These are phyloP conservation scores for Talinum fruticosum DNA, from an alignment of 148 eudicot genomes.

Conservation along the genomic window DNA sequence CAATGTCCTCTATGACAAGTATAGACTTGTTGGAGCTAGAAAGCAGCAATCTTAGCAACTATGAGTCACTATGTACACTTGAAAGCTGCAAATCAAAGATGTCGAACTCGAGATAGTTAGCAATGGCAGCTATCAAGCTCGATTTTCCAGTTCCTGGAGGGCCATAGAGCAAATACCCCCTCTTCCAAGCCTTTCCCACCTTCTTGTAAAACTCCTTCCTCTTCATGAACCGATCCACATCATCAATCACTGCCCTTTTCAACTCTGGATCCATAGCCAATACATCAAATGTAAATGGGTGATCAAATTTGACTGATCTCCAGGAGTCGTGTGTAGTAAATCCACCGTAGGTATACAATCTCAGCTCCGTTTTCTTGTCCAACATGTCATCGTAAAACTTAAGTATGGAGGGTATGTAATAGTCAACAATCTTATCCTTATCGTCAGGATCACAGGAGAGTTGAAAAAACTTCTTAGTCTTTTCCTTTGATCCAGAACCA, in stretches of 20 bases:
- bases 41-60: constrained; percentile 27
- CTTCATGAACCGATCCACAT: constrained; percentile 33
- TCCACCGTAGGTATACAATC: constrained; percentile 19
- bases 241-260: constrained; percentile 27
- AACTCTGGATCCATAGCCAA: constrained; percentile 33
- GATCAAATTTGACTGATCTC: constrained; percentile 32
- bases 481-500: constrained; percentile 9
- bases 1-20: constrained; percentile 40
- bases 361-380: constrained; percentile 23
- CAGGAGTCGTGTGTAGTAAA: background rate
- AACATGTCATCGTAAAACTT: constrained; percentile 20
- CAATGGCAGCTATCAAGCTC: constrained; percentile 43
- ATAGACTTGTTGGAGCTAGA: constrained; percentile 29
- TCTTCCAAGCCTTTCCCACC: constrained; percentile 38
- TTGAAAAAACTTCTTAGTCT: constrained; percentile 21
- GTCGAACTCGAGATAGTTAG: constrained; percentile 37
- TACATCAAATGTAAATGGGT: constrained; percentile 38
- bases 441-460: constrained; percentile 17
- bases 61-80: constrained; percentile 19
- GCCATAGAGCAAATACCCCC: constrained; percentile 40
- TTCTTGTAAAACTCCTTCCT: constrained; percentile 34
- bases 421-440: constrained; percentile 27
- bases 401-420: constrained; percentile 29
- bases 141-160: constrained; percentile 49
- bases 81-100: constrained; percentile 37